Percentiles rank a stretch among this genome's conserved stretches.
Conservation (phyloP, 192 early-diverging fungal genomes). For the Umbelopsis isabellina region DNA sequence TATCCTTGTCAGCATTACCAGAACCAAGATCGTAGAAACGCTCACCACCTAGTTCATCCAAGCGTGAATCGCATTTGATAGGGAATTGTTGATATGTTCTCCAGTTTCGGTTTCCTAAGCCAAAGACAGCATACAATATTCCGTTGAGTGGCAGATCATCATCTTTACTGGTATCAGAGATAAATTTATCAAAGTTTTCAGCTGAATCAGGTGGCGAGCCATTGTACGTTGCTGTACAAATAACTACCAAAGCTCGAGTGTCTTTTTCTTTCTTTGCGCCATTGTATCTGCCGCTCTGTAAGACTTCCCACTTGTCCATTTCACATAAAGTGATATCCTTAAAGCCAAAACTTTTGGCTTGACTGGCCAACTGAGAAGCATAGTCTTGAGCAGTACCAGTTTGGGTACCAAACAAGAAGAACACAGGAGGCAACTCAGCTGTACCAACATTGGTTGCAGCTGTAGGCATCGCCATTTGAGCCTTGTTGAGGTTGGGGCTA, state of each 20-base stretch:
- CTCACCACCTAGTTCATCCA: slow-evolving; percentile 53
- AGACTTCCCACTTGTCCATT: slow-evolving; percentile 48
- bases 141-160: slow-evolving; percentile 24
- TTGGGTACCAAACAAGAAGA: slow-evolving; percentile 57
- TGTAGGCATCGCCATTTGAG: neutral
- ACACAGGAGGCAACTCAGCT: slow-evolving; percentile 38
- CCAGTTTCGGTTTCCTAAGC: slow-evolving; percentile 64
- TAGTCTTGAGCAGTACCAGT: slow-evolving; percentile 59
- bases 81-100: slow-evolving; percentile 63
- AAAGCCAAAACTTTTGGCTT: slow-evolving; percentile 48
- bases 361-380: slow-evolving; percentile 43
- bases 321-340: slow-evolving; percentile 24
- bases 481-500: neutral
- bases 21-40: slow-evolving; percentile 45
- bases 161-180: slow-evolving; percentile 14
- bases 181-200: slow-evolving; percentile 41
- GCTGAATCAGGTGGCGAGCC: slow-evolving; percentile 59
- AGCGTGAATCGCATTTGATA: slow-evolving; percentile 37
- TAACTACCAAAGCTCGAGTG: slow-evolving; percentile 25
- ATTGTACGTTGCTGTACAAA: slow-evolving; percentile 44
- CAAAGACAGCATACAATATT: slow-evolving; percentile 57
- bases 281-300: slow-evolving; percentile 27
- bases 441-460: neutral
- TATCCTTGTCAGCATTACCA: slow-evolving; percentile 54
- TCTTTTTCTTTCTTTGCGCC: neutral